A percentile compares a stretch with the other conserved stretches of the same genome.
phyloP scores from a whole-genome alignment of 2,329 filamentous ascomycete genomes.

The Cladorrhinum sp. region DNA sequence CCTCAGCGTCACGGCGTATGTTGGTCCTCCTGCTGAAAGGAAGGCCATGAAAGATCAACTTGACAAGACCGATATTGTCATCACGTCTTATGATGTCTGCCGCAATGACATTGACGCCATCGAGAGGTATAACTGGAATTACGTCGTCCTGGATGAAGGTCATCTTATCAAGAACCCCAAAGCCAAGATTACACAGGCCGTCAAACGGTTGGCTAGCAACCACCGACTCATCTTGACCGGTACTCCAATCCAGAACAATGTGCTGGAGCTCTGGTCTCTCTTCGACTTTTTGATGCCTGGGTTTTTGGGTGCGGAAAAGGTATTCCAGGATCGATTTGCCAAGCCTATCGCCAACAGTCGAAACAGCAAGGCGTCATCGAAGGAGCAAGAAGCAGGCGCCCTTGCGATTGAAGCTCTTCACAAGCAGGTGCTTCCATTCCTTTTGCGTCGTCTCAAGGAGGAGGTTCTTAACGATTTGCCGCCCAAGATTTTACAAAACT shows the following conservation, averaged over 20 bases:
- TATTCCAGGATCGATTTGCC: constrained; percentile 93
- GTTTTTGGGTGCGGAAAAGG: constrained; percentile 89
- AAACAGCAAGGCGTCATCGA: constrained; percentile 95
- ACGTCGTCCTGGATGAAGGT: constrained; percentile 93
- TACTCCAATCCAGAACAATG: constrained; percentile 97
- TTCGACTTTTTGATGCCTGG: constrained; percentile 99
- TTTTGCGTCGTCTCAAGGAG: constrained; percentile 93
- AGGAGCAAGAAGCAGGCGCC: constrained; percentile 95
- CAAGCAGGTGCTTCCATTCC: constrained; percentile 95
- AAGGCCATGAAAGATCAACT: constrained; percentile 67
- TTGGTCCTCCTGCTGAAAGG: constrained; percentile 81
- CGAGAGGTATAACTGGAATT: constrained; percentile 87
- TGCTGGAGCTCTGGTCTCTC: constrained; percentile 92
- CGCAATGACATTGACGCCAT: constrained; percentile 91
- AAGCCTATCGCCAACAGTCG: constrained; percentile 93
- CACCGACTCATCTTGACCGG: constrained; percentile 95
- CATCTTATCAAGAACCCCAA: constrained; percentile 99
- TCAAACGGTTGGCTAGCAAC: constrained; percentile 86
- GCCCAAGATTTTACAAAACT: constrained; percentile 98
- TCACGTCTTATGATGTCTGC: constrained; percentile 97
- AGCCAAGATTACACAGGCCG: constrained; percentile 89
- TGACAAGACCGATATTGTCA: constrained; percentile 80
- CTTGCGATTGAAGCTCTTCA: constrained; percentile 96
- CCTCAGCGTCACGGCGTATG: constrained; percentile 83
- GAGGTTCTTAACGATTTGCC: constrained; percentile 95